Evolutionary conservation across 495 filamentous ascomycete genomes (phyloP), one percentile per base, ranked within the genome.

Genomic region (Cladorrhinum samala): DNA sequence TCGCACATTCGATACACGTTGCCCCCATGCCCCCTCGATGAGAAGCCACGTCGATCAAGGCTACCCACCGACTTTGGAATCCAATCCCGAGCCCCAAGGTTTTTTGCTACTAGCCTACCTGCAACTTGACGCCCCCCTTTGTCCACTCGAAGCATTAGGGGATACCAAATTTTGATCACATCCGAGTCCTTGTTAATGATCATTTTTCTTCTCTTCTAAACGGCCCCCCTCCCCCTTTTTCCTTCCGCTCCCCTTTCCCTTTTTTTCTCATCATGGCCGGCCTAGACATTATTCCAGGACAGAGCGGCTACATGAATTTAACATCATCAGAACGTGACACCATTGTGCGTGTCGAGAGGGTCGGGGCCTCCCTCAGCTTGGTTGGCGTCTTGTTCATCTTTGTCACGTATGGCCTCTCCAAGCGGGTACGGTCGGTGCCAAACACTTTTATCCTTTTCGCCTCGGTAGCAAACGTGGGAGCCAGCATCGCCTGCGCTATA

Each of bases 391-490:
- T 80, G 36, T 76, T 89, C 53, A 87, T 94, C 27, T 77, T 94
- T 50, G 58, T 80, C 40, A 85, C 88, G 38, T 94, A 88, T 61
- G 66, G 80, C 8, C 50, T 75, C 3, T 82, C 77, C 43, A 74
- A 71, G 50, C 65, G 73, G 23, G 79, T 88, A 38, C 77, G 86
- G 18, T 90, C 88, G 48, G 84, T 89, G 2, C 88, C 90, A 53
- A 94, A 92, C 59, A 82, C 86, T 0, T 80, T 95, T 17, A 82
- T 93, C 21, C 84, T 95, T 56, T 91, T 84, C 62, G 89, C 90
- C 2, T 86, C 85, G 1, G 87, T 88, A 63, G 89, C 87, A 19
- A 95, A 95, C 60, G 69, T 93, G 9, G 75, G 86, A 52, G 81
- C 86, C 46, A 91, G 86, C 69, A 74, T 87, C 23, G 89, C 87